Percentiles rank a stretch among this genome's conserved stretches.
Conservation (phyloP, 73 alveolate genomes). For the Paramecium primaurelia region DNA sequence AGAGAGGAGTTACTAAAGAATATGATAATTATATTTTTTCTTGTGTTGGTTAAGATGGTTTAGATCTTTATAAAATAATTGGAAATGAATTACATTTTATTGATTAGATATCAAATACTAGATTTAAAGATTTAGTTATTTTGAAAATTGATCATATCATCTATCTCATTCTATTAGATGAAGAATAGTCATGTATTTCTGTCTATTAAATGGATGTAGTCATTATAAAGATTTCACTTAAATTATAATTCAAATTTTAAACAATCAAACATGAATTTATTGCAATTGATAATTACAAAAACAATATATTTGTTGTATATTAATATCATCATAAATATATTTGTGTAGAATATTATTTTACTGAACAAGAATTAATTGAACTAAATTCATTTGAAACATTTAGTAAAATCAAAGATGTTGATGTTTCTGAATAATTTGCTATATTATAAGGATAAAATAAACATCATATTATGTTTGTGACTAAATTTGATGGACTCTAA, state of each 20-base stretch:
- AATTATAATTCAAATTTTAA: background rate
- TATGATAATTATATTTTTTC: background rate
- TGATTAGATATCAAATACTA: background rate
- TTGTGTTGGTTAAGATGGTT: constrained; percentile 3
- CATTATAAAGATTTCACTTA: background rate
- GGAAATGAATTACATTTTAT: background rate
- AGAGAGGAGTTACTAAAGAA: constrained; percentile 28
- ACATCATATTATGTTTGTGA: background rate
- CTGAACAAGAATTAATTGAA: background rate
- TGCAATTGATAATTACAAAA: background rate
- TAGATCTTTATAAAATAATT: constrained; percentile 20
- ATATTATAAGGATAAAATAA: background rate
- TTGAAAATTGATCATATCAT: background rate
- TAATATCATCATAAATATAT: background rate
- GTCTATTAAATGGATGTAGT: background rate
- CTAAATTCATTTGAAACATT: background rate
- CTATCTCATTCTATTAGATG: background rate
- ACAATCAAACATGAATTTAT: background rate
- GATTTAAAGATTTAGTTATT: background rate
- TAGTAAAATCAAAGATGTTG: constrained; percentile 30
- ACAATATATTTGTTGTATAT: background rate
- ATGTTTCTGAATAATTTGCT: background rate
- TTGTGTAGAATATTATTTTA: background rate
- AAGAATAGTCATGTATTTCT: background rate
- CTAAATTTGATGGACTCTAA: background rate